phyloP scores from a whole-genome alignment of 441 rosid genomes.

The Brassica balearica region DNA sequence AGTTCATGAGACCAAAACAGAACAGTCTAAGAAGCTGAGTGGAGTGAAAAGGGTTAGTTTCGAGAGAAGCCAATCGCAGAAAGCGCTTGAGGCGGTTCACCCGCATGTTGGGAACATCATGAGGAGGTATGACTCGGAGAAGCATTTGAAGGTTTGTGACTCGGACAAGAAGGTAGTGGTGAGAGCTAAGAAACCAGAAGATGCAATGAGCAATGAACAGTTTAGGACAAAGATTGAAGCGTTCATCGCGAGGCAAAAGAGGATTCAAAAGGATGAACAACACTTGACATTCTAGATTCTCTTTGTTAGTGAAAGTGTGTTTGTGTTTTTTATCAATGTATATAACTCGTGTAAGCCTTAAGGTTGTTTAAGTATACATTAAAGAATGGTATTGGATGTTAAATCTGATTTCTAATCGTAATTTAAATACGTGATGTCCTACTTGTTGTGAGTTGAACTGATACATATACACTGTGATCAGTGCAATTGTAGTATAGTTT shows the following conservation, averaged over 20 bases:
- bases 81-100: constrained; percentile 37
- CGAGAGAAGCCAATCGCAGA: constrained; percentile 62
- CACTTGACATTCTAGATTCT: constrained; percentile 40
- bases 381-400: constrained; percentile 16
- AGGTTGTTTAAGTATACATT: background rate
- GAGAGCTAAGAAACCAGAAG: constrained; percentile 57
- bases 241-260: constrained; percentile 89
- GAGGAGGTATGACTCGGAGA: constrained; percentile 57
- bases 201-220: constrained; percentile 84
- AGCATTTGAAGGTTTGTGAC: constrained; percentile 40
- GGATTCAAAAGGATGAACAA: constrained; percentile 73
- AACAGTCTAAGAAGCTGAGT: constrained; percentile 20
- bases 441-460: too few relatives aligned
- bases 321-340: background rate
- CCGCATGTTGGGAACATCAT: constrained; percentile 23
- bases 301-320: constrained; percentile 23
- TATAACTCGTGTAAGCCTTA: constrained; percentile 15
- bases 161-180: constrained; percentile 41
- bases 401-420: too few relatives aligned
- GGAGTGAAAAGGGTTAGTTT: constrained; percentile 34
- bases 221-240: constrained; percentile 74
- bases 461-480: too few relatives aligned
- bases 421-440: too few relatives aligned
- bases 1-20: constrained; percentile 35
- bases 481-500: too few relatives aligned